Percentiles rank a stretch among this genome's conserved stretches.
Conservation (phyloP, 495 filamentous ascomycete genomes). For the Penicillium verhagenii region DNA sequence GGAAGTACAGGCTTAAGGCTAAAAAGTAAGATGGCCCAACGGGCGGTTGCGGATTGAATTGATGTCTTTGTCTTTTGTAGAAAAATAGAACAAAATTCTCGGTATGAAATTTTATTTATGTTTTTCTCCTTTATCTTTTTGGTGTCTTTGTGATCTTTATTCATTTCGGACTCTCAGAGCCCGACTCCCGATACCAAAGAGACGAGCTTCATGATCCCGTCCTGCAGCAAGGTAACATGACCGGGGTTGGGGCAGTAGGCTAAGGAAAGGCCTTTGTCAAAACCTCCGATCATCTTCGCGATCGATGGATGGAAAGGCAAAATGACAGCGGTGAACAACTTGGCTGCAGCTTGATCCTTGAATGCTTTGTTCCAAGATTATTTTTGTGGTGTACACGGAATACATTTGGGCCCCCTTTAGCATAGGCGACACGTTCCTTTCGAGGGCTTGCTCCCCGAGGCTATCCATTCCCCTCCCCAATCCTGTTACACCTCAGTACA, state of each 20-base stretch:
- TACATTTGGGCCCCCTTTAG: too few species aligned
- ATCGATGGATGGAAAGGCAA: too few species aligned
- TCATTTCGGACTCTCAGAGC: not conserved
- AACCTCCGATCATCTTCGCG: not conserved
- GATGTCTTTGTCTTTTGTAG: not conserved
- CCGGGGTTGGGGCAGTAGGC: not conserved
- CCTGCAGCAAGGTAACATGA: constrained; percentile 17
- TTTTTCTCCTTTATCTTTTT: not conserved
- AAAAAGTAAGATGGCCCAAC: constrained; percentile 13
- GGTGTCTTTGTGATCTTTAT: not conserved
- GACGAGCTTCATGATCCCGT: not conserved
- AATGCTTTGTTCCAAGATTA: too few species aligned
- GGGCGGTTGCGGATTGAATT: constrained; percentile 18
- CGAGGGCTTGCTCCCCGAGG: not conserved
- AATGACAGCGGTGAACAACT: constrained; percentile 29
- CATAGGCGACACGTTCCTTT: constrained; percentile 1
- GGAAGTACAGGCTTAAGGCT: constrained; percentile 20
- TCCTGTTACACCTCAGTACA: too few species aligned
- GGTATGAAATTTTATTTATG: not conserved
- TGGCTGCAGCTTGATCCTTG: constrained; percentile 21
- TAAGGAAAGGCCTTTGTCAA: not conserved
- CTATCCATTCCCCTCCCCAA: not conserved
- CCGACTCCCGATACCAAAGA: not conserved
- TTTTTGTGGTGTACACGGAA: too few species aligned
- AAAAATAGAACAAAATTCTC: too few species aligned